These are phyloP conservation scores for Aspergillus amoenus DNA, from an alignment of 2,329 filamentous ascomycete genomes.

Conservation along the genomic window DNA sequence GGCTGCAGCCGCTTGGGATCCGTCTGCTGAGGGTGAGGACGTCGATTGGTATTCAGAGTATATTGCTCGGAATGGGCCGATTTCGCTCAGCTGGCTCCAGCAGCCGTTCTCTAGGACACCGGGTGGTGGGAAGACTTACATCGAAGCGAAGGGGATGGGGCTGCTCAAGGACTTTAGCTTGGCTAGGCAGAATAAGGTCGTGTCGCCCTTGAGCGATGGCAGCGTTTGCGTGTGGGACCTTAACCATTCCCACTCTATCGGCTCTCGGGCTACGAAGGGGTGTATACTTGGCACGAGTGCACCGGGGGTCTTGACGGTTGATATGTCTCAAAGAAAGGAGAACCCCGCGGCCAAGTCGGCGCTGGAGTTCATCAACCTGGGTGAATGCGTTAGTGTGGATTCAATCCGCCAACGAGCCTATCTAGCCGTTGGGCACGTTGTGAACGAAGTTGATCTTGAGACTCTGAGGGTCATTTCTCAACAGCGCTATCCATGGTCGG, in stretches of 20 bases:
- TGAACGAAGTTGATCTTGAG: constrained; percentile 79
- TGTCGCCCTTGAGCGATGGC: constrained; percentile 81
- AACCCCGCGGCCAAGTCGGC: constrained; percentile 27
- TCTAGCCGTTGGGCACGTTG: constrained; percentile 72
- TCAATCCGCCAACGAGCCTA: constrained; percentile 67
- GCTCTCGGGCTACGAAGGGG: constrained; percentile 44
- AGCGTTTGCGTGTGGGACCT: constrained; percentile 86
- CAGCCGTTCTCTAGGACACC: constrained; percentile 49
- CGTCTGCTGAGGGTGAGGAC: constrained; percentile 67
- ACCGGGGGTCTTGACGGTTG: constrained; percentile 65
- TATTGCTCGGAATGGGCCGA: constrained; percentile 73
- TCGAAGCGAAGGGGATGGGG: constrained; percentile 73
- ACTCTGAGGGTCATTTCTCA: constrained; percentile 69
- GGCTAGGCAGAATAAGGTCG: constrained; percentile 58
- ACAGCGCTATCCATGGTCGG: constrained; percentile 74
- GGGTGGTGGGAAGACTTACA: constrained; percentile 36
- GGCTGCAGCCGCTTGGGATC: constrained; percentile 73
- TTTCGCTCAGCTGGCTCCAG: constrained; percentile 76
- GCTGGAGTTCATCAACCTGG: constrained; percentile 52
- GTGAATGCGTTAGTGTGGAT: constrained; percentile 82
- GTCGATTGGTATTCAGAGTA: constrained; percentile 89
- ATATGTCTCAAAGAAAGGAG: constrained; percentile 63
- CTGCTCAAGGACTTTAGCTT: constrained; percentile 59
- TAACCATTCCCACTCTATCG: constrained; percentile 40
- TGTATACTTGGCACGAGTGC: constrained; percentile 65